phyloP scores from a whole-genome alignment of 345 rosid genomes.

The Populus davidiana region DNA sequence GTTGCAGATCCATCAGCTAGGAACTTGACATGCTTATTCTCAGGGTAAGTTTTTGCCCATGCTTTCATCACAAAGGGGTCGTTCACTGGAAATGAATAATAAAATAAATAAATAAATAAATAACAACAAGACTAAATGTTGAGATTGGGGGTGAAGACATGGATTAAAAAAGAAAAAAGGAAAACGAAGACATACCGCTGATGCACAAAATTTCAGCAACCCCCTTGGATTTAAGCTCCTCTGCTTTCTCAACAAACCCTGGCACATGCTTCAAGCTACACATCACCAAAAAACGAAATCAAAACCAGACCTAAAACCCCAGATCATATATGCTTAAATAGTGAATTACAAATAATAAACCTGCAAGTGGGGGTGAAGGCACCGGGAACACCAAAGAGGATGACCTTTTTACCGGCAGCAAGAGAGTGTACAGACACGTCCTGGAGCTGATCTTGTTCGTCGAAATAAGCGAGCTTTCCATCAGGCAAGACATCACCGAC shows the following conservation, averaged over 20 bases:
- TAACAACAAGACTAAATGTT: too few relatives aligned
- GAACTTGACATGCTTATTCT: constrained; percentile 88
- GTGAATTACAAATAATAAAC: constrained; percentile 21
- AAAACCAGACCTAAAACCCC: background rate
- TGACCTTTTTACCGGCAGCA: constrained; percentile 76
- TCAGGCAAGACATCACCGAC: constrained; percentile 74
- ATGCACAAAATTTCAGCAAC: constrained; percentile 71
- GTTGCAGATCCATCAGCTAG: constrained; percentile 84
- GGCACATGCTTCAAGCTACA: constrained; percentile 90
- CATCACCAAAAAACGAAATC: background rate
- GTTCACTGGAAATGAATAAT: constrained; percentile 53
- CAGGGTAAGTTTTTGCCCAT: constrained; percentile 91
- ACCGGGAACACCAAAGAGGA: constrained; percentile 94
- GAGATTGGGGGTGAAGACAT: too few relatives aligned
- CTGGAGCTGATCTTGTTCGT: constrained; percentile 81
- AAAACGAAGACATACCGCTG: constrained; percentile 50
- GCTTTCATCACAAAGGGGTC: constrained; percentile 98
- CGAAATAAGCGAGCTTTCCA: constrained; percentile 77
- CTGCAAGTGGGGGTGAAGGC: constrained; percentile 99
- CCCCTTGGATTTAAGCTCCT: constrained; percentile 75
- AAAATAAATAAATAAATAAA: too few relatives aligned
- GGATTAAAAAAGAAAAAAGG: background rate
- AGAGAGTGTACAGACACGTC: constrained; percentile 71
- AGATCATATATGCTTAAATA: background rate
- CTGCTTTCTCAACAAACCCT: constrained; percentile 89